Conservation (phyloP, 805 yeast species). For the Tanozyma kutaoensis region DNA sequence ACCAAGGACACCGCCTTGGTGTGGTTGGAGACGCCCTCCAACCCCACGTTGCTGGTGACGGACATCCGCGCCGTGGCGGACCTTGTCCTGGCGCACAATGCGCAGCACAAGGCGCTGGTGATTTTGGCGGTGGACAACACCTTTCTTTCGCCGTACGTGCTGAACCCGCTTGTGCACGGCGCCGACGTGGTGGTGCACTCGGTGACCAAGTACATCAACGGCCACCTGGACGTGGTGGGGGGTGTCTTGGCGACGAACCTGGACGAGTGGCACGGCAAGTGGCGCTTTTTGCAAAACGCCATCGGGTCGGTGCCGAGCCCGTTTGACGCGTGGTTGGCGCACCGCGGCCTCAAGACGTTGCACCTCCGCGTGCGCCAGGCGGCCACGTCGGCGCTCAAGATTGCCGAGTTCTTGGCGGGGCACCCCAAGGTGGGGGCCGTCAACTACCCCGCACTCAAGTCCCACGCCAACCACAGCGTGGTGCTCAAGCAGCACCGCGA, state of each 20-base stretch:
- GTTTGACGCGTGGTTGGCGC: conserved; percentile 87
- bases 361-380: conserved; percentile 71
- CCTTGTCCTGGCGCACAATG: conserved; percentile 32
- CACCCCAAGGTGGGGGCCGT: conserved; percentile 48
- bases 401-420: conserved; percentile 48
- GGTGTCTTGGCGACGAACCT: conserved; percentile 69
- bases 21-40: conserved; percentile 84
- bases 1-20: conserved; percentile 57
- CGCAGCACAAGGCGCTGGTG: conserved; percentile 36
- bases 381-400: conserved; percentile 46
- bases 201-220: conserved; percentile 83
- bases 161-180: conserved; percentile 72
- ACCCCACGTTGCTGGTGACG: conserved; percentile 74
- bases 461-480: conserved; percentile 49
- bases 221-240: conserved; percentile 85
- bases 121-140: conserved; percentile 77
- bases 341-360: conserved; percentile 80
- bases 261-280: conserved; percentile 43
- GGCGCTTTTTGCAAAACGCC: conserved; percentile 76
- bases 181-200: conserved; percentile 85
- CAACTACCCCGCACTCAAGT: conserved; percentile 71
- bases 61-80: conserved; percentile 53
- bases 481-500: conserved; percentile 70
- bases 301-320: conserved; percentile 85
- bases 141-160: conserved; percentile 75